Evolutionary conservation across 2,329 filamentous ascomycete species (phyloP), one percentile per base, ranked within the genome.

Genomic region (Penicillium fuscoglaucum): DNA sequence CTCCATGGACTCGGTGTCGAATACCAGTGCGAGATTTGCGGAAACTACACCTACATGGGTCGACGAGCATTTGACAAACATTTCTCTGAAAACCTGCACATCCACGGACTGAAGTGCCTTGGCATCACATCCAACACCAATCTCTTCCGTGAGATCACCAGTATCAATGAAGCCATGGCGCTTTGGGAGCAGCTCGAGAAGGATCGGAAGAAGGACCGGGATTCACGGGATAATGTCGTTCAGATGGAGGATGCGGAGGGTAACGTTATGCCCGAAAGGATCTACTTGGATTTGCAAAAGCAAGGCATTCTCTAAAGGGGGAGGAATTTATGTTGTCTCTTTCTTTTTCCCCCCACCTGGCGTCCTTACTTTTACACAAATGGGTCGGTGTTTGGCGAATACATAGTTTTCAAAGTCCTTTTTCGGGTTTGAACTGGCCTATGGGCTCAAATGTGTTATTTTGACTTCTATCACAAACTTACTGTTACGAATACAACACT

Each of bases 21-120:
- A 68, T 96, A 97, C 66, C 84, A 90, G 0, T 99, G 95, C 80
- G 93, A 99, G 74, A 91, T 99, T 57, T 99, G 95, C 72, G 95
- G 95, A 56, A 98, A 98, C 76, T 97, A 92, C 70, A 92, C 97
- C n/a, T 98, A 98, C 79, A 97, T 96, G 90, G 95, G 95, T 17
- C 85, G 95, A 26, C 86, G 95, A 50, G 93, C 93, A 1, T 99
- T 97, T 68, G 95, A 99, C 73, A 99, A 99, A 81, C 95, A 99
- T 75, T 99, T 99, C 79, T 96, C 93, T 66, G 95, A 99, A 75
- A 87, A 90, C 9, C 83, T 92, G 53, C 95, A 99, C 72, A 90
- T 98, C 49, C 95, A 96, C 72, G 95, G 95, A 0, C 79, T 99
- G 65, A 95, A 96, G 75, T 96, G 93, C 71, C 79, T 99, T 51